Percentiles rank a stretch among this genome's conserved stretches.
phyloP scores from a whole-genome alignment of 768 basidiomycete species.

The Leccinellum luteum region DNA sequence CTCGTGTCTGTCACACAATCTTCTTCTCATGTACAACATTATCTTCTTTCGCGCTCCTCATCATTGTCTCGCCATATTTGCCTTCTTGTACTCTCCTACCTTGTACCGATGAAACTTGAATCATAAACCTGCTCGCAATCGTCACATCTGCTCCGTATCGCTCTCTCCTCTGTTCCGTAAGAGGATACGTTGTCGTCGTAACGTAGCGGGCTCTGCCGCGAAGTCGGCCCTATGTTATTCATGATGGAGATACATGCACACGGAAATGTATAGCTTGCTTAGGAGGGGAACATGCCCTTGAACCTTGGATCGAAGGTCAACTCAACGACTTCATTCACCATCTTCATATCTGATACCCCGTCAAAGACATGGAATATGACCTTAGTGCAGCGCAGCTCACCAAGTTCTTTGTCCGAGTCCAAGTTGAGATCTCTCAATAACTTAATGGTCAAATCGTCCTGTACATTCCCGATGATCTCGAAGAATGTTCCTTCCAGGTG shows the following conservation, averaged over 20 bases:
- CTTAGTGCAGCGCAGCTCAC: conserved; percentile 37
- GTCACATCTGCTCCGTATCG: too few species aligned
- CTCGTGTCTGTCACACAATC: too few species aligned
- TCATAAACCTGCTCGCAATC: too few species aligned
- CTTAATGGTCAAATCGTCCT: conserved; percentile 54
- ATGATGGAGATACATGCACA: neutral
- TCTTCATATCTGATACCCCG: conserved; percentile 46
- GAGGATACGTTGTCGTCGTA: too few species aligned
- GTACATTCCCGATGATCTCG: conserved; percentile 66
- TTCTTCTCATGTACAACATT: too few species aligned
- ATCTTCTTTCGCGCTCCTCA: too few species aligned
- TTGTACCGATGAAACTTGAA: too few species aligned
- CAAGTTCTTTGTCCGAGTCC: conserved; percentile 52
- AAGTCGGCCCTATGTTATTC: too few species aligned
- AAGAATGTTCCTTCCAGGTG: conserved; percentile 52
- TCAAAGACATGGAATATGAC: conserved; percentile 2
- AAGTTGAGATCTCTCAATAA: conserved; percentile 51
- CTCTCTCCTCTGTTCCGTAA: too few species aligned
- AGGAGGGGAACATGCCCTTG: conserved; percentile 44
- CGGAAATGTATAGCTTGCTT: neutral
- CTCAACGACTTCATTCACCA: conserved; percentile 61
- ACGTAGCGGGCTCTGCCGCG: too few species aligned
- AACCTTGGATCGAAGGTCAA: conserved; percentile 60
- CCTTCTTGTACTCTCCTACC: too few species aligned
- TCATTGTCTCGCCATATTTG: too few species aligned